phyloP scores from a whole-genome alignment of 306 rosid species.

The Cucurbita moschata region DNA sequence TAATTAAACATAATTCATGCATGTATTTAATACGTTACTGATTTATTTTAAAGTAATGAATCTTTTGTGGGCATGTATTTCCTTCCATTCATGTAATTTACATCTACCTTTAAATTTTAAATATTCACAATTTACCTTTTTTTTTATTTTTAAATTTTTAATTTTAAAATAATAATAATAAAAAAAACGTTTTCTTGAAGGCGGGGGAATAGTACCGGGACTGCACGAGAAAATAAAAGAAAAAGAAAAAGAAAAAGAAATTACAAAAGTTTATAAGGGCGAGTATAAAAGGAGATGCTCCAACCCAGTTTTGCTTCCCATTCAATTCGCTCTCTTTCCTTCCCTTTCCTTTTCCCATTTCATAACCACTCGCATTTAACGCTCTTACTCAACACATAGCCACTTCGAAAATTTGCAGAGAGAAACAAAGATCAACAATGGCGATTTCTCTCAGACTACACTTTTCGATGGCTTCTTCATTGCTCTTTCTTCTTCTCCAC shows the following conservation, averaged over 20 bases:
- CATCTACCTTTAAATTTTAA: too few species aligned
- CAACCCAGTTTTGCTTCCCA: neutral
- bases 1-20: too few species aligned
- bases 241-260: neutral
- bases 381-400: neutral
- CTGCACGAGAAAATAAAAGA: neutral
- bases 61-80: too few species aligned
- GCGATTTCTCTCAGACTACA: slow-evolving; percentile 15
- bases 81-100: too few species aligned
- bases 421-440: slow-evolving; percentile 23
- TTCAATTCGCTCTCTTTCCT: neutral
- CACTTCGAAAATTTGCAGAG: neutral
- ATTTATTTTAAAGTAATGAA: too few species aligned
- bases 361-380: neutral
- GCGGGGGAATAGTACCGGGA: neutral
- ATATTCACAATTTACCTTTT: too few species aligned
- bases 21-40: too few species aligned
- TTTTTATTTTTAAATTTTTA: too few species aligned
- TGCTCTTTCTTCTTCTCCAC: slow-evolving; percentile 9
- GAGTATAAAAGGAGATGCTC: slow-evolving; percentile 3
- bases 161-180: neutral
- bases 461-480: slow-evolving; percentile 13
- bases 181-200: neutral
- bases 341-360: neutral
- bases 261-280: neutral